Percentiles rank a stretch among this genome's conserved stretches.
Evolutionary conservation across 257 asterid species (phyloP).

Genomic region (Eustoma russellianum): DNA sequence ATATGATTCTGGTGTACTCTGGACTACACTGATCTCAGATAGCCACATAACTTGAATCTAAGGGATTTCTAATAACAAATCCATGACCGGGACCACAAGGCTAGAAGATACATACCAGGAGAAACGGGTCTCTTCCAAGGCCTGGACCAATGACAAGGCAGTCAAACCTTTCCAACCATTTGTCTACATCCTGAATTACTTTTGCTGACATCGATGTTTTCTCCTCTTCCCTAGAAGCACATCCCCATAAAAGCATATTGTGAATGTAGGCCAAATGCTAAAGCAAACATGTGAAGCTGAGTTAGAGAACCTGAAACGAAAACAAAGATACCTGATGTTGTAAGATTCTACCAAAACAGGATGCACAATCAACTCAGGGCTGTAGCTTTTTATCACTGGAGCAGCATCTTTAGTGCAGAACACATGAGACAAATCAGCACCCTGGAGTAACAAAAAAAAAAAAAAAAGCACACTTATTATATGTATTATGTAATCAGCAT

Average conservation of each 20-base stretch:
- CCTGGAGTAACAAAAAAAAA: constrained; percentile 58
- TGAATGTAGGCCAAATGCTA: neutral
- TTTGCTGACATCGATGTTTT: constrained; percentile 53
- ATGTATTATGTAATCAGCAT: too few species aligned
- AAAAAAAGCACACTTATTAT: constrained; percentile 9
- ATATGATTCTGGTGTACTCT: neutral
- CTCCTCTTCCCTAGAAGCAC: constrained; percentile 64
- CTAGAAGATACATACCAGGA: constrained; percentile 48
- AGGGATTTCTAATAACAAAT: neutral
- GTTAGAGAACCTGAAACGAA: neutral
- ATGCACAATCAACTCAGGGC: constrained; percentile 96
- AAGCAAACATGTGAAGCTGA: neutral
- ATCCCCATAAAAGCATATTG: constrained; percentile 11
- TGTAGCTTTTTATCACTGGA: constrained; percentile 79
- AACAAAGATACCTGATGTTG: constrained; percentile 48
- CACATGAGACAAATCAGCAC: constrained; percentile 95
- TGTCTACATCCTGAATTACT: constrained; percentile 74
- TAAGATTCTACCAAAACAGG: constrained; percentile 93
- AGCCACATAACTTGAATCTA: neutral
- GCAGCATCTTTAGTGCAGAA: constrained; percentile 98
- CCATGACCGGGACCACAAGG: neutral
- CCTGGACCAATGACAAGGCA: constrained; percentile 96
- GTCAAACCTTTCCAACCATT: constrained; percentile 98
- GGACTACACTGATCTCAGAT: neutral
- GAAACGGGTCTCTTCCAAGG: constrained; percentile 93